Evolutionary conservation across 2,329 filamentous ascomycete species (phyloP).

Genomic region (Akanthomyces uredinophilus): DNA sequence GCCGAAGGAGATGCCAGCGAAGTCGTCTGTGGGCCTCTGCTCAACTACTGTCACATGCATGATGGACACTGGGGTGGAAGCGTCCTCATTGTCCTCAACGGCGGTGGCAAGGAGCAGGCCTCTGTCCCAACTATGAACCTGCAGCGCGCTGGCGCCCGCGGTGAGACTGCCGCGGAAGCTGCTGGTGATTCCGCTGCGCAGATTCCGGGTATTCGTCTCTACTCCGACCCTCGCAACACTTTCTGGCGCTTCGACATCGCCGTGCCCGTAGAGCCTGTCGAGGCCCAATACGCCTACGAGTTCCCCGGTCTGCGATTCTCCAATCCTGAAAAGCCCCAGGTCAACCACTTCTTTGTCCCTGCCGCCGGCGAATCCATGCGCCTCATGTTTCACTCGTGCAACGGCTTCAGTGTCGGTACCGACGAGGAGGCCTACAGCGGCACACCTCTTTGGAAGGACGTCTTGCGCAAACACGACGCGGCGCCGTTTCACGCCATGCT

Average conservation of each 20-base stretch:
- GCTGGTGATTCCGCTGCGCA: not conserved
- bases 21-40: conserved; percentile 65
- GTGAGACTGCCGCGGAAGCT: conserved; percentile 23
- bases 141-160: conserved; percentile 36
- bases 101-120: conserved; percentile 57
- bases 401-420: conserved; percentile 87
- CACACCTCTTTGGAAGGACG: conserved; percentile 92
- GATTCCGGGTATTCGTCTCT: conserved; percentile 53
- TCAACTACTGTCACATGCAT: conserved; percentile 75
- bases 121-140: conserved; percentile 54
- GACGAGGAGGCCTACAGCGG: conserved; percentile 84
- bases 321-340: conserved; percentile 48
- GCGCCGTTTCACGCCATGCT: conserved; percentile 92
- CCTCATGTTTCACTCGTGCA: conserved; percentile 98
- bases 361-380: conserved; percentile 84
- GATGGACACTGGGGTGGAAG: conserved; percentile 75
- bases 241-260: conserved; percentile 90
- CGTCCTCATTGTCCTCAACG: conserved; percentile 74
- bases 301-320: conserved; percentile 62
- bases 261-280: conserved; percentile 65
- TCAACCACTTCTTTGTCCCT: conserved; percentile 79
- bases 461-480: conserved; percentile 72
- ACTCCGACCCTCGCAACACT: conserved; percentile 65
- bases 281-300: conserved; percentile 74
- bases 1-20: conserved; percentile 45